Evolutionary conservation across 176 grass and related monocot genomes (phyloP).

Genomic region (Carex kokanica): DNA sequence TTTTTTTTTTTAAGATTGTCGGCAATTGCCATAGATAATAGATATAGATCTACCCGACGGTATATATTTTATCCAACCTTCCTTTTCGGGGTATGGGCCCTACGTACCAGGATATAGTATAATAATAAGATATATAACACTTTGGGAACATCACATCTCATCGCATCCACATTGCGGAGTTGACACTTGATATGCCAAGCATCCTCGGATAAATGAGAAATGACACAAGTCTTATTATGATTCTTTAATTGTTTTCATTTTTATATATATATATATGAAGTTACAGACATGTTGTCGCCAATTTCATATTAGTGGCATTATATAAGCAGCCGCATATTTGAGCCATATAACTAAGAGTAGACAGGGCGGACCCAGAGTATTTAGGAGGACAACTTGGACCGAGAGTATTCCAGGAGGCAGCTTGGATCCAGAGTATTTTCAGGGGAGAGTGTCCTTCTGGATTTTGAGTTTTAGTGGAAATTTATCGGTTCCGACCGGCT

Average conservation of each 20-base stretch:
- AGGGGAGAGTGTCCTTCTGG: no score
- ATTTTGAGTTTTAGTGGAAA: no score
- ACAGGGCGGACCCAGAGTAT: no score
- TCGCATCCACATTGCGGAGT: slow-evolving; percentile 1
- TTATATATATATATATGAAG: not conserved
- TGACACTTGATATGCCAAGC: not conserved
- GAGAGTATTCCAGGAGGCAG: no score
- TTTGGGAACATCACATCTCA: slow-evolving; percentile 6
- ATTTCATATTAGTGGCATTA: not conserved
- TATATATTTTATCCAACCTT: not conserved
- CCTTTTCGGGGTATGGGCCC: not conserved
- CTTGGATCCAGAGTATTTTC: no score
- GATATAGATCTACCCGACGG: not conserved
- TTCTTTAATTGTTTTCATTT: not conserved
- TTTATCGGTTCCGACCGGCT: no score
- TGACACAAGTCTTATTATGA: not conserved
- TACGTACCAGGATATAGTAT: not conserved
- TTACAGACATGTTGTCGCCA: not conserved
- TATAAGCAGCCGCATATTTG: not conserved
- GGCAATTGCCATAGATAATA: no score
- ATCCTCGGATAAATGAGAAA: slow-evolving; percentile 4
- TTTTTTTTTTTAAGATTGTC: no score
- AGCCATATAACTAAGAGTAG: not conserved
- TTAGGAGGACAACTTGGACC: no score
- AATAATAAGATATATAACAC: not conserved